These are phyloP conservation scores for Bolboschoenoplectus hybrid DNA, from an alignment of 202 grass and related monocot genomes.

Conservation along the genomic window DNA sequence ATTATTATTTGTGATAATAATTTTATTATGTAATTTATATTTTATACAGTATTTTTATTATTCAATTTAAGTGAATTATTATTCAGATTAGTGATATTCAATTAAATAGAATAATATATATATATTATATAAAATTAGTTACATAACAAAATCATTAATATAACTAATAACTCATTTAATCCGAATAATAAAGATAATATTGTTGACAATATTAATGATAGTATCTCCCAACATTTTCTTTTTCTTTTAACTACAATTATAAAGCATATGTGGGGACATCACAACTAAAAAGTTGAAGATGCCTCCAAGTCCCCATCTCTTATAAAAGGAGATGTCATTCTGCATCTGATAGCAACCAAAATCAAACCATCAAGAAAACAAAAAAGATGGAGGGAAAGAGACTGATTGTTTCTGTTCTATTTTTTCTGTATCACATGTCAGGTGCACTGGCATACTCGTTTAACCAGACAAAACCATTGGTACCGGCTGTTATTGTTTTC, in stretches of 20 bases:
- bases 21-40: too few relatives aligned
- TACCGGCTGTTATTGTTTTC: conserved; percentile 67
- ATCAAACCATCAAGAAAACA: neutral
- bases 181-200: too few relatives aligned
- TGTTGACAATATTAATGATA: too few relatives aligned
- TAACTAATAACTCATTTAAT: too few relatives aligned
- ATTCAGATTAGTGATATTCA: too few relatives aligned
- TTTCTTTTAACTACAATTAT: neutral
- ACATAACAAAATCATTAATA: too few relatives aligned
- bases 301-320: neutral
- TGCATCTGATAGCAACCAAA: conserved; percentile 36
- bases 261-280: conserved; percentile 31
- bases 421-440: conserved; percentile 11
- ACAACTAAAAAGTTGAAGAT: neutral
- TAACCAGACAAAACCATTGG: conserved; percentile 22
- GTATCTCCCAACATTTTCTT: neutral
- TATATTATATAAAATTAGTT: too few relatives aligned
- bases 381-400: conserved; percentile 30
- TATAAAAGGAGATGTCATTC: conserved; percentile 32
- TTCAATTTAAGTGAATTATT: too few relatives aligned
- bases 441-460: conserved; percentile 24
- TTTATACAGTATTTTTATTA: too few relatives aligned
- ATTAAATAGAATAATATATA: too few relatives aligned
- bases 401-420: neutral
- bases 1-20: too few relatives aligned